These are phyloP conservation scores for Camelina neglecta DNA, from an alignment of 345 rosid genomes.

Conservation along the genomic window DNA sequence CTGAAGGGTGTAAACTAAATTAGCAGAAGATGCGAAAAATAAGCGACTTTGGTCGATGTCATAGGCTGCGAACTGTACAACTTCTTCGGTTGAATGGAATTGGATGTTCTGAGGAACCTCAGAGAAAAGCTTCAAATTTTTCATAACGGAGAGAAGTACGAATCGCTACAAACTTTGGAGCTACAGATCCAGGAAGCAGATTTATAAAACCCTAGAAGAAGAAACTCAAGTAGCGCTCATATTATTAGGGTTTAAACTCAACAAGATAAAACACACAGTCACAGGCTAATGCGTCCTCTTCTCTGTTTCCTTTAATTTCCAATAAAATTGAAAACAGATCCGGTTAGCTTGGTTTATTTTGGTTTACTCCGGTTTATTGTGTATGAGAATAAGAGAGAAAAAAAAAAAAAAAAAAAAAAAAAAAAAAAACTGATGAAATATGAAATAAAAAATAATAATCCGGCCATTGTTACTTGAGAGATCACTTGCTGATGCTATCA, in stretches of 20 bases:
- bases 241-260: slow-evolving; percentile 39
- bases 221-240: not conserved
- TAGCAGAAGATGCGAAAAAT: slow-evolving; percentile 77
- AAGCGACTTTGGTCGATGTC: slow-evolving; percentile 85
- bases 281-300: not conserved
- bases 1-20: slow-evolving; percentile 59
- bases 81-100: slow-evolving; percentile 62
- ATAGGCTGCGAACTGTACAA: slow-evolving; percentile 61
- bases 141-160: slow-evolving; percentile 50
- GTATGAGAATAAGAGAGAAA: no score
- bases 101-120: slow-evolving; percentile 63
- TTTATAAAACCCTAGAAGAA: slow-evolving; percentile 17
- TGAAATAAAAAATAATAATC: no score
- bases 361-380: not conserved
- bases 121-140: slow-evolving; percentile 71
- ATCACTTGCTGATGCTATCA: no score
- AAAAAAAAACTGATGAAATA: no score
- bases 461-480: no score
- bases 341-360: not conserved
- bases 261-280: not conserved
- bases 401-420: no score
- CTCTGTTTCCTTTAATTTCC: not conserved
- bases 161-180: slow-evolving; percentile 25
- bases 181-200: slow-evolving; percentile 18
- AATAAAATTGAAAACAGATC: not conserved